Evolutionary conservation across 305 asterid species (phyloP), one percentile per base, ranked within the genome.

Genomic region (Nicotiana rustica): DNA sequence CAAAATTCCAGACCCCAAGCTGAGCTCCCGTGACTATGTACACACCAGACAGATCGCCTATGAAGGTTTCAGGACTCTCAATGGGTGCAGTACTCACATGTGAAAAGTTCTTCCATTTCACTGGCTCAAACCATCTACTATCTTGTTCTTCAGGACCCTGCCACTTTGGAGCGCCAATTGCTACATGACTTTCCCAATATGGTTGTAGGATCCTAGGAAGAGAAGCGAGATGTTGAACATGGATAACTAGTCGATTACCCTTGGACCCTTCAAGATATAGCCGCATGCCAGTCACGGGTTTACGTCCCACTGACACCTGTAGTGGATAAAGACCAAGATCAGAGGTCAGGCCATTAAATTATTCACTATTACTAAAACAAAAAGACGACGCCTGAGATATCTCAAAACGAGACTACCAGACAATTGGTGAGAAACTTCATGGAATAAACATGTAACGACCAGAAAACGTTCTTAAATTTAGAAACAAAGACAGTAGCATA

Each of bases 131-230:
- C 97, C 97, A 94, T 77, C 97, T 66, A 87, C 95, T 93, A 87
- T 93, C 97, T 87, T 92, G 98, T 82, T 94, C 97, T 84, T 94
- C 98, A 0, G 97, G 95, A 3, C 95, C 98, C 85, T 91, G 97
- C 98, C 98, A 93, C 85, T 90, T 94, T 9, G 96, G 97, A 73
- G 97, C 95, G 65, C 97, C 98, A 10, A 94, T 93, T 10, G 95
- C 93, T 29, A 94, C 77, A 15, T 93, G 93, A 0, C 91, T 19
- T 84, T 93, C 97, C 98, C 98, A 94, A 79, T 89, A 88, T 3
- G 96, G 95, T 84, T 87, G 93, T 61, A 94, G 93, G 85, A 94
- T 88, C 92, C 90, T 93, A 12, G 98, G 98, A 69, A 93, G 95
- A 25, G 86, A 77, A 12, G 80, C 84, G 49, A 92, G 64, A 86